Base-by-base conservation (phyloP, 2,329 filamentous ascomycete species). In the Teratosphaeria gauchensis region DNA sequence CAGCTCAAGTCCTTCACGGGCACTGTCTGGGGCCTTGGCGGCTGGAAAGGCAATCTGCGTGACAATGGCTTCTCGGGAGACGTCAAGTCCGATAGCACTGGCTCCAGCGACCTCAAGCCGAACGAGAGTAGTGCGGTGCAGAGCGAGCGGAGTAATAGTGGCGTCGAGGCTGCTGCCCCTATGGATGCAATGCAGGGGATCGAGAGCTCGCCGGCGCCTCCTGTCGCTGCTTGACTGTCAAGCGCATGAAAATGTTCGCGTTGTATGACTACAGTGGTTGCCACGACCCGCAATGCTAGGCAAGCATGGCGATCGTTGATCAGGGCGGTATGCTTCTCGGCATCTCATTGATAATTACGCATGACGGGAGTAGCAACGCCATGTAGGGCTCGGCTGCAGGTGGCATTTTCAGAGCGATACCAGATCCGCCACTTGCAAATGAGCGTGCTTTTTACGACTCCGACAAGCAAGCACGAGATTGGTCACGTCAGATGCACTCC, bases 1-100 rank as follows among this genome's bases (percentile, higher is more conserved):
- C 82, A 80, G 54, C 79, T 97, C 66, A 96, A 95, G 80, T 95
- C 87, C 74, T 97, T 97, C 73, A 96, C 92, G 0, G 92, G 92
- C 56, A 83, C 90, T 16, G 71, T 83, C 33, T 96, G 92, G 91
- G 84, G 88, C 63, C 81, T 96, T 53, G 82, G 86, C 21, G 86
- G 89, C 58, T 97, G 92, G 91, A 86, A 85, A 56, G 87, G 90
- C 35, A 88, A 88, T n/a, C 54, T 60, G 4, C 63, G 65, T 19
- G 62, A 67, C 42, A 82, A 84, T 67, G 83, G 83, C 64, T 77
- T 78, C 69, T 82, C 84, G 68, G 83, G 84, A 63, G 86, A 87
- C 55, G 77, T 82, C 54, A 80, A 80, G 66, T 83, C 78, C 59
- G 77, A 83, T 61, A 78, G 76, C 58, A 78, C 77, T 5, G 77